Evolutionary conservation across 2,329 filamentous ascomycete species (phyloP), one percentile per base, ranked within the genome.

Genomic region (Fonsecaea nubica): DNA sequence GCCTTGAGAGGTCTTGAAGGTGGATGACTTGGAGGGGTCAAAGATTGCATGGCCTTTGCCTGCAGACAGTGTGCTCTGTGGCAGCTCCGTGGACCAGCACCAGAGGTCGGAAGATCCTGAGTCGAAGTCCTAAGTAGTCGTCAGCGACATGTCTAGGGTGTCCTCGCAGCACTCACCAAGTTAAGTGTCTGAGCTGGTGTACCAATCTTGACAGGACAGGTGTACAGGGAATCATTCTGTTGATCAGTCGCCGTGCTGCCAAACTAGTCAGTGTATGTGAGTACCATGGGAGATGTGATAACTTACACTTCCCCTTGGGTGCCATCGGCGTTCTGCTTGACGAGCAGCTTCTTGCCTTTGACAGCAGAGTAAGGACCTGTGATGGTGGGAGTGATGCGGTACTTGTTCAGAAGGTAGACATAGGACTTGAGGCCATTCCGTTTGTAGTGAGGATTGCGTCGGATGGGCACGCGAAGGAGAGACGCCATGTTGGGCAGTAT

Each of bases 41-140:
- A 87, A 92, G 66, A 87, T 79, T 9, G 77, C 81, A 75, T 89
- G 86, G 25, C 79, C 69, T 42, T 75, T 72, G 35, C 77, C 72
- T 36, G 73, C 72, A 21, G 77, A 76, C 63, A 77, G 75, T 35
- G 75, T 74, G 3, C 69, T 67, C n/a, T 77, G 72, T 21, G 80
- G 75, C 10, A 87, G 77, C 55, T 83, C 78, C 4, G 82, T 84
- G 8, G 86, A 88, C 77, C 85, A 86, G 62, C 87, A 78, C 89
- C 88, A 92, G 25, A 90, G 81, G 79, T 92, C 89, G 21, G 88
- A 84, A 9, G 87, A 90, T 25, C 89, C 89, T 38, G 89, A 91
- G 75, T 92, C 90, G 68, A 92, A 91, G 73, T 91, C 85, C 59
- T 57, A 36, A 30, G 30, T 13, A 5, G 9, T 25, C 18, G 45